phyloP scores from a whole-genome alignment of 2,329 filamentous ascomycete genomes.

The Fusarium multiceps region DNA sequence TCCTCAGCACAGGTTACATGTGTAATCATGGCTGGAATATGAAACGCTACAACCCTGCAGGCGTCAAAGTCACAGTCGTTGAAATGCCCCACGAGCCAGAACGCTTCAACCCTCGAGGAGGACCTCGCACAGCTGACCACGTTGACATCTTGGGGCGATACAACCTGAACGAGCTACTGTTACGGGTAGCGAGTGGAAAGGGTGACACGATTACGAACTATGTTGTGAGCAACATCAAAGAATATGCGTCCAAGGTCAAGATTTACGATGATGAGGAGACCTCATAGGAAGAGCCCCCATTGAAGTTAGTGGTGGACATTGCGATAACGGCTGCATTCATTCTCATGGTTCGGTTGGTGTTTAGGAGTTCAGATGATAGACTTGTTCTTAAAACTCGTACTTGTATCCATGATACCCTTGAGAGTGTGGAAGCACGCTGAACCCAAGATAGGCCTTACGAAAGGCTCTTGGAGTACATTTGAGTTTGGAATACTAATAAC shows the following conservation, averaged over 20 bases:
- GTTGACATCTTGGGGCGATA: slow-evolving; percentile 94
- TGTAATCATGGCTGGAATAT: slow-evolving; percentile 95
- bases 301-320: background rate
- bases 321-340: slow-evolving; percentile 15
- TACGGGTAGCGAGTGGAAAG: slow-evolving; percentile 85
- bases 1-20: slow-evolving; percentile 96
- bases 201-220: slow-evolving; percentile 82
- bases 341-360: slow-evolving; percentile 43
- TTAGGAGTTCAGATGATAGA: slow-evolving; percentile 34
- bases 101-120: slow-evolving; percentile 83
- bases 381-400: slow-evolving; percentile 24
- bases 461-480: background rate
- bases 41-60: slow-evolving; percentile 91
- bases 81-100: slow-evolving; percentile 99
- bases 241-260: slow-evolving; percentile 86
- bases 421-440: slow-evolving; percentile 19
- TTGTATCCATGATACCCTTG: slow-evolving; percentile 36
- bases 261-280: slow-evolving; percentile 74
- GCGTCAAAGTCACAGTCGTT: slow-evolving; percentile 81
- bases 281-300: slow-evolving; percentile 34
- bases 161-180: slow-evolving; percentile 88
- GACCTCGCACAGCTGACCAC: slow-evolving; percentile 82
- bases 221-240: slow-evolving; percentile 81
- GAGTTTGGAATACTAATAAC: background rate
- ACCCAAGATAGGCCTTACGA: slow-evolving; percentile 23